A percentile compares a stretch with the other conserved stretches of the same genome.
These are phyloP conservation scores for Lavandula angustifolia DNA, from an alignment of 257 asterid genomes.

Conservation along the genomic window DNA sequence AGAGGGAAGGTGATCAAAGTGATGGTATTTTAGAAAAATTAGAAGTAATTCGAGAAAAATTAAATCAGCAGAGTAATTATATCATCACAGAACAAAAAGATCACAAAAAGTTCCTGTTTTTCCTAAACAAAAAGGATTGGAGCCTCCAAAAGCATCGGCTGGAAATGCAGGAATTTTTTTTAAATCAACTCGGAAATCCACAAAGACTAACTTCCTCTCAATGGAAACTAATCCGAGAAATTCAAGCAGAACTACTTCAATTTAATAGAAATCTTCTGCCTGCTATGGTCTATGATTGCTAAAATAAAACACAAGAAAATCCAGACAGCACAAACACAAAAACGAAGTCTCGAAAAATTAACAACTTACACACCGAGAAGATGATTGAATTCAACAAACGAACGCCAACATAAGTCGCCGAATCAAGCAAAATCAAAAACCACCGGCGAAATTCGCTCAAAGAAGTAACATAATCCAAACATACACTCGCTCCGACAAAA, in stretches of 20 bases:
- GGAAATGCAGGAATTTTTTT: neutral
- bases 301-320: conserved; percentile 12
- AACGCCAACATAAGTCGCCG: conserved; percentile 9
- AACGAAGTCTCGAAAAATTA: neutral
- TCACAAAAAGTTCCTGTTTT: neutral
- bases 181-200: conserved; percentile 9
- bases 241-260: conserved; percentile 5
- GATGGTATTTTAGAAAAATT: neutral
- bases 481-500: neutral
- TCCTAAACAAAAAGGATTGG: neutral
- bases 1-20: conserved; percentile 3
- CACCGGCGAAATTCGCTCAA: conserved; percentile 15
- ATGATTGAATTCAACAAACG: conserved; percentile 3
- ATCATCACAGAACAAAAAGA: neutral
- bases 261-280: neutral
- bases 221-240: conserved; percentile 14
- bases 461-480: neutral
- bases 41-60: neutral
- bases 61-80: neutral
- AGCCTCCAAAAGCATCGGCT: conserved; percentile 3
- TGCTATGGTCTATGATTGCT: neutral
- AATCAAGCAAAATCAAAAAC: conserved; percentile 27
- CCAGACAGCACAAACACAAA: neutral
- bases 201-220: conserved; percentile 12
- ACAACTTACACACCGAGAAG: neutral